These are phyloP conservation scores for Paradendryphiella salina DNA, from an alignment of 2,329 filamentous ascomycete species.

Conservation along the genomic window DNA sequence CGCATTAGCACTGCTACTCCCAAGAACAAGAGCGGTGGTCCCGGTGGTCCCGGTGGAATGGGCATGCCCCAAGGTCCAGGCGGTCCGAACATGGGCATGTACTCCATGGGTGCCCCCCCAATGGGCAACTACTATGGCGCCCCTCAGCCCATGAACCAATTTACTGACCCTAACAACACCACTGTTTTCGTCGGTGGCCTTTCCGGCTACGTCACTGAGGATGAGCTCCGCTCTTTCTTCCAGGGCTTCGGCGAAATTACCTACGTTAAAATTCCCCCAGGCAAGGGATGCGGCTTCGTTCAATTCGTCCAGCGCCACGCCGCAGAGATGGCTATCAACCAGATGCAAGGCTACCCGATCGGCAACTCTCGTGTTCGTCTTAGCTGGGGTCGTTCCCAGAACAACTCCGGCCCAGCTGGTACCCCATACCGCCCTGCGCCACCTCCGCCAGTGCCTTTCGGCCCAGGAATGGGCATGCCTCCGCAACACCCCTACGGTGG, in stretches of 20 bases:
- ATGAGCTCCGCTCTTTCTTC: slow-evolving; percentile 99
- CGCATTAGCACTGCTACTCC: slow-evolving; percentile 96
- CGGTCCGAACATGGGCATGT: slow-evolving; percentile 60
- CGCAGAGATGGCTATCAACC: slow-evolving; percentile 99
- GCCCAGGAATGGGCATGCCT: slow-evolving; percentile 68
- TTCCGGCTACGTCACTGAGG: slow-evolving; percentile 97
- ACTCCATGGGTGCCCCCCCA: slow-evolving; percentile 69
- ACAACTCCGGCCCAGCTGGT: slow-evolving; percentile 95
- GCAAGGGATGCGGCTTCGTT: slow-evolving; percentile 98
- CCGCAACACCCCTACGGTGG: slow-evolving; percentile 60
- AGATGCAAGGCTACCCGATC: slow-evolving; percentile 99
- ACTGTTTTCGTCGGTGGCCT: slow-evolving; percentile 97
- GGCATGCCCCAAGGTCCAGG: slow-evolving; percentile 52
- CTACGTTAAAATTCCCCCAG: slow-evolving; percentile 98
- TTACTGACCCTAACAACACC: slow-evolving; percentile 99
- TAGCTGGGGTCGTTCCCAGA: slow-evolving; percentile 97
- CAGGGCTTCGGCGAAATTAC: slow-evolving; percentile 99
- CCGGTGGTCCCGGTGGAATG: slow-evolving; percentile 58
- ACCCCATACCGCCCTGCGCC: slow-evolving; percentile 96
- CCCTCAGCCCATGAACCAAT: slow-evolving; percentile 94
- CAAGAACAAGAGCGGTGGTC: slow-evolving; percentile 75
- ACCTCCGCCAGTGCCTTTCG: slow-evolving; percentile 67
- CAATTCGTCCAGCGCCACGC: slow-evolving; percentile 99
- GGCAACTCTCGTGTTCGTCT: slow-evolving; percentile 97
- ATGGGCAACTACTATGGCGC: slow-evolving; percentile 64